Conservation (phyloP, 352 stramenopile species). For the Globisporangium acanthophoron region DNA sequence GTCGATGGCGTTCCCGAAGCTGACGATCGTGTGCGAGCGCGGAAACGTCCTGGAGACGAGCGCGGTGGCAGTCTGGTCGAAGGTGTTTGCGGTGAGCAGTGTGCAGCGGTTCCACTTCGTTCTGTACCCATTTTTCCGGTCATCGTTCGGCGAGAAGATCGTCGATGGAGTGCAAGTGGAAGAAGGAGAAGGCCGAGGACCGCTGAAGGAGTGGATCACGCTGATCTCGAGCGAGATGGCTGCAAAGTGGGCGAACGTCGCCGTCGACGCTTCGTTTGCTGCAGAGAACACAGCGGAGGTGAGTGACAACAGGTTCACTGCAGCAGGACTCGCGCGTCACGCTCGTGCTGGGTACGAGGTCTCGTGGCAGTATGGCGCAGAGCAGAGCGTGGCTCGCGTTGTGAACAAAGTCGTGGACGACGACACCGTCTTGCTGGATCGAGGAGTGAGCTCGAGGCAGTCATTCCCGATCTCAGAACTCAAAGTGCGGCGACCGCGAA, state of each 20-base stretch:
- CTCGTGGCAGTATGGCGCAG: constrained; percentile 22
- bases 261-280: constrained; percentile 10
- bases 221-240: constrained; percentile 32
- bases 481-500: constrained; percentile 29
- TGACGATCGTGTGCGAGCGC: constrained; percentile 45
- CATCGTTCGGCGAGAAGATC: constrained; percentile 62
- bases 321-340: constrained; percentile 16
- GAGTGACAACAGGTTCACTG: constrained; percentile 44
- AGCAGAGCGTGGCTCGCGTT: constrained; percentile 26
- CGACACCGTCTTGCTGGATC: constrained; percentile 45
- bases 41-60: constrained; percentile 34
- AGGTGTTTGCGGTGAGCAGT: constrained; percentile 16
- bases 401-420: constrained; percentile 43
- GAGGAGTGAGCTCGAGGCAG: constrained; percentile 20
- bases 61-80: constrained; percentile 23
- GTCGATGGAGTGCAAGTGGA: constrained; percentile 54
- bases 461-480: constrained; percentile 38
- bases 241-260: constrained; percentile 40
- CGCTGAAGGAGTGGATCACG: constrained; percentile 70
- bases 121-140: constrained; percentile 62
- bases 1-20: constrained; percentile 22
- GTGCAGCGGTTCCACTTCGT: constrained; percentile 16
- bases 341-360: constrained; percentile 30
- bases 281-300: constrained; percentile 24
- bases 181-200: constrained; percentile 71